These are phyloP conservation scores for Plasmodium adleri DNA, from an alignment of 169 alveolate species.

Conservation along the genomic window DNA sequence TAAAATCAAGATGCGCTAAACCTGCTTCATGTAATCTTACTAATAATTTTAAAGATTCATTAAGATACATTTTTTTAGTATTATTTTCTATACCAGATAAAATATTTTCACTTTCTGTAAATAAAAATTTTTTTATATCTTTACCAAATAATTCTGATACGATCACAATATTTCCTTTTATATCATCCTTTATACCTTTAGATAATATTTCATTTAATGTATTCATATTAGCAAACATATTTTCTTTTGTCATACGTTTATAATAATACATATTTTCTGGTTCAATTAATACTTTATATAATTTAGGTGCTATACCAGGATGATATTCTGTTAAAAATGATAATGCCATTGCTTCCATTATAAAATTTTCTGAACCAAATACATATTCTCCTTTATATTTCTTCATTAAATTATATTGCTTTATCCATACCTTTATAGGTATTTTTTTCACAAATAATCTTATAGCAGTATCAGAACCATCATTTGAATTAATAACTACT, in stretches of 20 bases:
- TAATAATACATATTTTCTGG: conserved; percentile 10
- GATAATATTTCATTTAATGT: conserved; percentile 55
- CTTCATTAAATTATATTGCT: conserved; percentile 81
- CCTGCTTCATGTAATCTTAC: conserved; percentile 83
- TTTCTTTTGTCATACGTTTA: neutral
- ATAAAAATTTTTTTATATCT: conserved; percentile 79
- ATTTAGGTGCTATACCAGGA: conserved; percentile 81
- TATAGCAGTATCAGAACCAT: conserved; percentile 22
- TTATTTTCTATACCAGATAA: conserved; percentile 61
- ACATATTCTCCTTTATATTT: conserved; percentile 83
- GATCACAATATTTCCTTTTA: conserved; percentile 76
- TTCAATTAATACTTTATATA: conserved; percentile 80
- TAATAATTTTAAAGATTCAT: conserved; percentile 75
- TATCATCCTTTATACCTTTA: conserved; percentile 34
- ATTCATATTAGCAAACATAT: conserved; percentile 17
- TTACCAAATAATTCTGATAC: conserved; percentile 82
- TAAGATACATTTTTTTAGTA: conserved; percentile 78
- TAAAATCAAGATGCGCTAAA: conserved; percentile 84
- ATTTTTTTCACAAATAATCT: conserved; percentile 81
- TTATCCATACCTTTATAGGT: conserved; percentile 83
- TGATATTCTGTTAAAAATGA: conserved; percentile 77
- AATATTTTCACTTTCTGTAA: conserved; percentile 38
- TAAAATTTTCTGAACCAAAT: conserved; percentile 87
- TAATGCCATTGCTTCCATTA: conserved; percentile 86
- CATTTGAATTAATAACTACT: conserved; percentile 34